These are phyloP conservation scores for Dispira parvispora DNA, from an alignment of 192 early-diverging fungal species.

Conservation along the genomic window DNA sequence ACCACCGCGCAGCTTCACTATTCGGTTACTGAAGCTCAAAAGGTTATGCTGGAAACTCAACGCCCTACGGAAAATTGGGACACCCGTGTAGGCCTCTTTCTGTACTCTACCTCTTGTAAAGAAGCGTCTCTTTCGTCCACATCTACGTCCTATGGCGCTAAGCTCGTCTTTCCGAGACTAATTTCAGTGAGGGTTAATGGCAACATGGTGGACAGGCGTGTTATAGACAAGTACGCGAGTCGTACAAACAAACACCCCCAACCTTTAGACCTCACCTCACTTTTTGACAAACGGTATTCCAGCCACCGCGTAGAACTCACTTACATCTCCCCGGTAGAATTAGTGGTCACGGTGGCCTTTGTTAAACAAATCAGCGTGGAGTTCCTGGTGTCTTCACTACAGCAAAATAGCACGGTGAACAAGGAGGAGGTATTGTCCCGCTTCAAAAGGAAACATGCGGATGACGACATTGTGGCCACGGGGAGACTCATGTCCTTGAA, in stretches of 20 bases:
- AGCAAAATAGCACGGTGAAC: background rate
- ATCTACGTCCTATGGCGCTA: background rate
- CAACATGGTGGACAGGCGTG: background rate
- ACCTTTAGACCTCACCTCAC: slow-evolving; percentile 33
- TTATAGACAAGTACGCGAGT: background rate
- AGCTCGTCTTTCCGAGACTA: background rate
- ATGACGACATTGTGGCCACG: slow-evolving; percentile 45
- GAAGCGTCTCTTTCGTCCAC: background rate
- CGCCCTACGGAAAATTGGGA: background rate
- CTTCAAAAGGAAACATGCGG: slow-evolving; percentile 20
- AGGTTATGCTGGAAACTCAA: background rate
- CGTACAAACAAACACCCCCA: slow-evolving; percentile 15
- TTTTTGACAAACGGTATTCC: slow-evolving; percentile 14
- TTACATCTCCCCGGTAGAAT: slow-evolving; percentile 30
- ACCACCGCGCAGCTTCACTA: background rate
- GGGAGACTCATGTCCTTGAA: slow-evolving; percentile 50
- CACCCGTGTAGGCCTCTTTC: background rate
- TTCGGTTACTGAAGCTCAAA: background rate
- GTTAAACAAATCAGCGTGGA: background rate
- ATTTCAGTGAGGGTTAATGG: background rate
- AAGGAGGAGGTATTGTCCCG: too few species aligned
- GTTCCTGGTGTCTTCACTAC: background rate
- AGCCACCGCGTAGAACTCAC: slow-evolving; percentile 32
- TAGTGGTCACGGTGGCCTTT: slow-evolving; percentile 16
- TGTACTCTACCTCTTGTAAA: background rate